Evolutionary conservation across 345 rosid species (phyloP).

Genomic region (Chamaenerion angustifolium): DNA sequence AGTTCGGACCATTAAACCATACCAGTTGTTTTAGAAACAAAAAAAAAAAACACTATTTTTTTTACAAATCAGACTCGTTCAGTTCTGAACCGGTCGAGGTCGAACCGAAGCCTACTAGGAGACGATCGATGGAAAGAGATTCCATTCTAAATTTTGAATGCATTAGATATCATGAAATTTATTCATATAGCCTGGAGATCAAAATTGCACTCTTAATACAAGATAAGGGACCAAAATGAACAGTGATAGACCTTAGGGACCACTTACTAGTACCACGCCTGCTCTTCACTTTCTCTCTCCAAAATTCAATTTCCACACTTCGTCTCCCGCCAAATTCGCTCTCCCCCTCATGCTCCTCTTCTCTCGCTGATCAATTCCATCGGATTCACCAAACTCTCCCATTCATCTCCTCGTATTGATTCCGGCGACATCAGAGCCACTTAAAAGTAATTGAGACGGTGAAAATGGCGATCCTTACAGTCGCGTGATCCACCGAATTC

Average conservation of each 20-base stretch:
- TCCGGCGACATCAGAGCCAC: not conserved
- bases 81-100: too few species aligned
- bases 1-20: too few species aligned
- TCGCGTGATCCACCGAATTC: not conserved
- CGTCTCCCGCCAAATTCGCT: slow-evolving; percentile 55
- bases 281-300: not conserved
- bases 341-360: slow-evolving; percentile 15
- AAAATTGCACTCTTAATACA: too few species aligned
- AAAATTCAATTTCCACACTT: not conserved
- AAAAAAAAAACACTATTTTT: too few species aligned
- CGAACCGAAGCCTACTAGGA: too few species aligned
- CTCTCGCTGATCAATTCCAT: slow-evolving; percentile 1
- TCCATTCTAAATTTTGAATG: too few species aligned
- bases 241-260: not conserved
- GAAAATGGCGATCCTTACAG: not conserved
- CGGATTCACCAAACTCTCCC: slow-evolving; percentile 5
- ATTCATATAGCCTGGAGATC: too few species aligned
- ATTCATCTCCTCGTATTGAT: slow-evolving; percentile 2
- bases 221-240: too few species aligned
- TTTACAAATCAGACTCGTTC: too few species aligned
- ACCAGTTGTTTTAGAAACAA: too few species aligned
- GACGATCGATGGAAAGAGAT: too few species aligned
- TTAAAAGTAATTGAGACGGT: not conserved
- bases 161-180: too few species aligned
- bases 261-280: slow-evolving; percentile 1